A percentile compares a stretch with the other conserved stretches of the same genome.
phyloP scores from a whole-genome alignment of 2,329 filamentous ascomycete species.

The Rosellinia necatrix region DNA sequence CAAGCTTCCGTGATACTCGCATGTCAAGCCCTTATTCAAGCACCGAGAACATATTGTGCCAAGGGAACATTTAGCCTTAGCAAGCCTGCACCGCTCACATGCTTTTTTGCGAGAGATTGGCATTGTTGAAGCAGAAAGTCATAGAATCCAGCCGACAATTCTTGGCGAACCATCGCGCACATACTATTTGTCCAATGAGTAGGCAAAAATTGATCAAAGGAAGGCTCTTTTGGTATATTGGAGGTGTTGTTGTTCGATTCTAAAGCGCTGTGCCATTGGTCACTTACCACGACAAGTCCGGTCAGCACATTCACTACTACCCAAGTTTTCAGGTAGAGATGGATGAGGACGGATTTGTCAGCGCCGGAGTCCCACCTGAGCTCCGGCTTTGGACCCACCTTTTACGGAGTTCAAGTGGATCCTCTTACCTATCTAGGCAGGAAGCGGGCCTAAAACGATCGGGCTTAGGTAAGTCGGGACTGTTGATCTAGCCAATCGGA shows the following conservation, averaged over 20 bases:
- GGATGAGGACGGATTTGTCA: slow-evolving; percentile 19
- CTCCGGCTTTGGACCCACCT: slow-evolving; percentile 4
- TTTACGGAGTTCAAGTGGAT: slow-evolving; percentile 27
- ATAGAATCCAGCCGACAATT: too few relatives aligned
- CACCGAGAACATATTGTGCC: slow-evolving; percentile 32
- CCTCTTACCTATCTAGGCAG: too few relatives aligned
- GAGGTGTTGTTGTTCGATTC: background rate
- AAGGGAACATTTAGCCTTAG: slow-evolving; percentile 37
- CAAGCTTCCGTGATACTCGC: slow-evolving; percentile 25
- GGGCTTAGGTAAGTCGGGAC: too few relatives aligned
- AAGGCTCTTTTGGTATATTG: too few relatives aligned
- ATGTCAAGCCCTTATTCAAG: slow-evolving; percentile 24
- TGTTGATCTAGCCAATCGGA: too few relatives aligned
- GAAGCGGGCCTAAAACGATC: too few relatives aligned
- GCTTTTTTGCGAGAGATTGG: slow-evolving; percentile 35
- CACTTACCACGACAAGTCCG: background rate
- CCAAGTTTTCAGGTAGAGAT: too few relatives aligned
- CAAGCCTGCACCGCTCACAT: slow-evolving; percentile 33
- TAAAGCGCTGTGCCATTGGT: background rate
- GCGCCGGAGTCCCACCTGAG: slow-evolving; percentile 18
- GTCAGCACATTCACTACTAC: too few relatives aligned
- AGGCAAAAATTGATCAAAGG: background rate
- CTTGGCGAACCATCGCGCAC: too few relatives aligned
- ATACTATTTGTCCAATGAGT: background rate
- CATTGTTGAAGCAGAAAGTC: slow-evolving; percentile 19